phyloP scores from a whole-genome alignment of 2,329 filamentous ascomycete species.

The Beauveria scarabaeidicola region DNA sequence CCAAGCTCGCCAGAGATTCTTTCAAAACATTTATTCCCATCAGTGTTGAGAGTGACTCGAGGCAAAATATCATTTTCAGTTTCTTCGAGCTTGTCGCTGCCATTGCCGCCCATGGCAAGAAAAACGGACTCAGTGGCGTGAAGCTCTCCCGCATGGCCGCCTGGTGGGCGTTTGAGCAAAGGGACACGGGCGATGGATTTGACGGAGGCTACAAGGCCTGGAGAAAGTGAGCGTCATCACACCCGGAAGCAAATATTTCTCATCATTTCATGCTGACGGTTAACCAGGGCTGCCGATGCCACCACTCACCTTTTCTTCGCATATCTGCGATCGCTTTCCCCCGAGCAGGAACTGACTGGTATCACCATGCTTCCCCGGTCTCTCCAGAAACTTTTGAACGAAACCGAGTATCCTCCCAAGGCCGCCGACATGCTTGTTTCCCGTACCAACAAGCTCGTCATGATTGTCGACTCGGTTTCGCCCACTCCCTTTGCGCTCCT shows the following conservation, averaged over 20 bases:
- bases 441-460: conserved; percentile 79
- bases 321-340: conserved; percentile 81
- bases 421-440: conserved; percentile 68
- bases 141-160: conserved; percentile 92
- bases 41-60: conserved; percentile 78
- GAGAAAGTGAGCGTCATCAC: conserved; percentile 52
- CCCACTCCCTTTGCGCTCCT: conserved; percentile 88
- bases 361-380: conserved; percentile 85
- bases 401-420: conserved; percentile 89
- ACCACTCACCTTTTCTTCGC: conserved; percentile 97
- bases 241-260: background rate
- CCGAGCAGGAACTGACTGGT: conserved; percentile 66
- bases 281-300: conserved; percentile 74
- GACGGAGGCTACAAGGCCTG: conserved; percentile 89
- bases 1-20: conserved; percentile 80
- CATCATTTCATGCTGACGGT: conserved; percentile 13
- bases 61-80: conserved; percentile 84
- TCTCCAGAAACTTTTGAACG: conserved; percentile 79
- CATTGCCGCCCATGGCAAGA: conserved; percentile 86
- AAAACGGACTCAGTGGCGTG: conserved; percentile 83
- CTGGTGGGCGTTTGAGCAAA: conserved; percentile 97
- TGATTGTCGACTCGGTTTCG: conserved; percentile 94
- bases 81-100: conserved; percentile 92
- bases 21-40: conserved; percentile 96
- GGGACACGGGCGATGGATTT: conserved; percentile 80